Conservation (phyloP, 768 basidiomycete genomes). For the Dendrothele bispora region DNA sequence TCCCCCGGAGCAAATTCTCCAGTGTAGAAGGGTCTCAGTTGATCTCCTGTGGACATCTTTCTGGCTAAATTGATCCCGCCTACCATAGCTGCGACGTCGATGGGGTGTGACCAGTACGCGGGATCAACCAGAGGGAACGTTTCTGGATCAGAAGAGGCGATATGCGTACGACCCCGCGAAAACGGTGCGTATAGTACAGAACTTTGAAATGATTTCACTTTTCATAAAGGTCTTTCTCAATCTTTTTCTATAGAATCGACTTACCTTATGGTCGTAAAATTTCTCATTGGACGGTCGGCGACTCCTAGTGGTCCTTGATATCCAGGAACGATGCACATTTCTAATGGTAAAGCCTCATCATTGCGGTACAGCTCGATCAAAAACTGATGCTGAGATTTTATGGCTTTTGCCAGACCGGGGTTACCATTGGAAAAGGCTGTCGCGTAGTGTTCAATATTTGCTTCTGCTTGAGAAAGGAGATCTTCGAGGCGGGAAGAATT, state of each 20-base stretch:
- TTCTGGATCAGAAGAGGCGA: constrained; percentile 41
- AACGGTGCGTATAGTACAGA: constrained; percentile 35
- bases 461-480: constrained; percentile 19
- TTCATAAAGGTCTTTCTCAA: too few species aligned
- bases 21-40: constrained; percentile 26
- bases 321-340: constrained; percentile 33
- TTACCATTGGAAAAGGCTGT: constrained; percentile 31
- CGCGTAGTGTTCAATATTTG: constrained; percentile 23
- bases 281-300: constrained; percentile 20
- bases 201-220: too few species aligned
- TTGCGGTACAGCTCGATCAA: constrained; percentile 22
- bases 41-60: constrained; percentile 25
- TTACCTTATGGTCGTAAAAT: constrained; percentile 32
- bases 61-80: constrained; percentile 30
- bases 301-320: constrained; percentile 27
- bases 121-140: constrained; percentile 48
- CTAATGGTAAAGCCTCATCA: constrained; percentile 23
- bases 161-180: constrained; percentile 46
- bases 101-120: constrained; percentile 37
- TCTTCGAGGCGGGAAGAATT: constrained; percentile 10
- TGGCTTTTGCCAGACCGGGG: constrained; percentile 25
- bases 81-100: constrained; percentile 31
- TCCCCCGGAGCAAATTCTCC: constrained; percentile 32
- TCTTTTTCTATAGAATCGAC: too few species aligned
- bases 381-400: constrained; percentile 28